Evolutionary conservation across 1,284 basidiomycete species (phyloP).

Genomic region (Mycosarcoma mackinlayi): DNA sequence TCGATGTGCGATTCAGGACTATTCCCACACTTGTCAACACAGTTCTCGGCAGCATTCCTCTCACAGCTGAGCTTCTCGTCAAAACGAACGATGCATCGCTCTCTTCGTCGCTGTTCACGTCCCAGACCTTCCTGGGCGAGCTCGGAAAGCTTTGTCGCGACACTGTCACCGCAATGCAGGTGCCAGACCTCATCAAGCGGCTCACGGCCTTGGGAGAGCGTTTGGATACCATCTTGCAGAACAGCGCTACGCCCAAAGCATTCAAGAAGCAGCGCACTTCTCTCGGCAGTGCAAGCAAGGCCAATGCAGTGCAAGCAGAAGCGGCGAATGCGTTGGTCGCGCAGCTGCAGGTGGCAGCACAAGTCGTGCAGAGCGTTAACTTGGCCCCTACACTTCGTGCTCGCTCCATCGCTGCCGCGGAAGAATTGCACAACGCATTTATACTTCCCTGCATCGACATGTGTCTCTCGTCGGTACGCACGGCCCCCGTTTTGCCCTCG

Average conservation of each 20-base stretch:
- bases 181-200: conserved; percentile 26
- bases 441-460: conserved; percentile 38
- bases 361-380: conserved; percentile 33
- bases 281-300: conserved; percentile 4
- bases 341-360: conserved; percentile 30
- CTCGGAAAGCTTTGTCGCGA: conserved; percentile 36
- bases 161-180: conserved; percentile 36
- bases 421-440: conserved; percentile 30
- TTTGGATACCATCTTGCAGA: background rate
- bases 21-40: conserved; percentile 27
- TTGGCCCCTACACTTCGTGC: conserved; percentile 28
- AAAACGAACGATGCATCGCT: background rate
- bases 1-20: conserved; percentile 32
- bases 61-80: conserved; percentile 6
- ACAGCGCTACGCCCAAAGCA: conserved; percentile 4
- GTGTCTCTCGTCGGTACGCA: conserved; percentile 1
- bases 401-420: conserved; percentile 31
- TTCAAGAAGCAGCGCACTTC: conserved; percentile 28
- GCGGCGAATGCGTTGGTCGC: conserved; percentile 4
- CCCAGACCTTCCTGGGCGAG: conserved; percentile 38
- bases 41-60: conserved; percentile 16
- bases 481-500: background rate
- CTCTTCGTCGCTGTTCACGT: conserved; percentile 17
- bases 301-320: background rate
- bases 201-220: conserved; percentile 8